phyloP scores from a whole-genome alignment of 1,284 basidiomycete genomes.

The Leccinum fuscescens region DNA sequence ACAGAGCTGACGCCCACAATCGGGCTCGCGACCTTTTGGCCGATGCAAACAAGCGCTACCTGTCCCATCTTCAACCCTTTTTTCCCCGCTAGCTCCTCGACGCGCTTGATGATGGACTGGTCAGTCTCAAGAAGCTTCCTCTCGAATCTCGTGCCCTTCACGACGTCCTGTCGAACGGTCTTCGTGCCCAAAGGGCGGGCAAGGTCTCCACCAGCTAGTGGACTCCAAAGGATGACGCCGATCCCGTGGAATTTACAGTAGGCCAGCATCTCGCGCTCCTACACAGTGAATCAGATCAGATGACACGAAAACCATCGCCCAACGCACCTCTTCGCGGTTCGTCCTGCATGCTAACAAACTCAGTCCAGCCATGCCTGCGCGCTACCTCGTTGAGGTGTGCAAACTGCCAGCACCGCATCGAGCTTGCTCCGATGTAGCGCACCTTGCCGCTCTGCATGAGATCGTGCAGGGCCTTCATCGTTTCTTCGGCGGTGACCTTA shows the following conservation, averaged over 20 bases:
- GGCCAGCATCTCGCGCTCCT: background rate
- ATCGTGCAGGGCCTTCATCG: background rate
- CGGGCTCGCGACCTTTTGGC: conserved; percentile 38
- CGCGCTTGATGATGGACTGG: conserved; percentile 35
- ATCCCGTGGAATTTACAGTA: background rate
- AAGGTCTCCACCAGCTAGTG: conserved; percentile 37
- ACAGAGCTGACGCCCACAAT: conserved; percentile 34
- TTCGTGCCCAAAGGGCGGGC: conserved; percentile 17
- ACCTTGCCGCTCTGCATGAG: background rate
- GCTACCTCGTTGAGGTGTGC: background rate
- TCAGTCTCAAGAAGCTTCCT: conserved; percentile 30
- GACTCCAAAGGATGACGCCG: conserved; percentile 35
- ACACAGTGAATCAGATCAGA: background rate
- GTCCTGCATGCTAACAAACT: background rate
- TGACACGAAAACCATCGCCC: too few species aligned
- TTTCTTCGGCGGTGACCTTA: background rate
- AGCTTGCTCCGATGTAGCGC: background rate
- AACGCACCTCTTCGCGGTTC: background rate
- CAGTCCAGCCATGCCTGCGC: background rate
- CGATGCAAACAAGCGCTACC: background rate
- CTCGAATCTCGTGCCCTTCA: conserved; percentile 29
- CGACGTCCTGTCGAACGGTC: conserved; percentile 21
- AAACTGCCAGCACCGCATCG: background rate
- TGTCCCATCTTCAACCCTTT: conserved; percentile 14
- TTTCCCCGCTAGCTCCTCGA: conserved; percentile 41